These are phyloP conservation scores for Verticillium albo-atrum DNA, from an alignment of 2,329 filamentous ascomycete genomes.

Conservation along the genomic window DNA sequence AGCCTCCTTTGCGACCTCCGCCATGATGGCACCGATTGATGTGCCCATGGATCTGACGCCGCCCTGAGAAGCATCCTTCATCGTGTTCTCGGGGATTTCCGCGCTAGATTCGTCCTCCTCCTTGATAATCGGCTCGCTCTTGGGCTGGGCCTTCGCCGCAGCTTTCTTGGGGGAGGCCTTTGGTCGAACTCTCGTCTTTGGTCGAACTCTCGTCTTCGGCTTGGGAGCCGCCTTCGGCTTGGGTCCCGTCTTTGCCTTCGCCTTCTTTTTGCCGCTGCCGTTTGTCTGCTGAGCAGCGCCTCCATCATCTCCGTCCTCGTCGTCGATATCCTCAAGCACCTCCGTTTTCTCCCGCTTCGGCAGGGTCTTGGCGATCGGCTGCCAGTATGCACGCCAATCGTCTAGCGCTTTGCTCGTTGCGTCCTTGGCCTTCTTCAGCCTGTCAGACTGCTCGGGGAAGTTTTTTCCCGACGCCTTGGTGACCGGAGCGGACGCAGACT, in stretches of 20 bases:
- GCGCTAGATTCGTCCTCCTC: not conserved
- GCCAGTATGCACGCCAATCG: not conserved
- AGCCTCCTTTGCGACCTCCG: not conserved
- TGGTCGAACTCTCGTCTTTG: not conserved
- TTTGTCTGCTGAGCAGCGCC: not conserved
- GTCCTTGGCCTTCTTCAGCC: not conserved
- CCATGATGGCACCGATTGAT: not conserved
- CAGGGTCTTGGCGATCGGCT: not conserved
- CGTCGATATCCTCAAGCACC: not conserved
- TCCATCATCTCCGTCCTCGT: not conserved
- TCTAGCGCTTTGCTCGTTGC: not conserved
- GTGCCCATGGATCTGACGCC: not conserved
- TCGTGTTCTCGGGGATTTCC: not conserved
- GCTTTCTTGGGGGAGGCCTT: not conserved
- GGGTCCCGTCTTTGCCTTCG: not conserved
- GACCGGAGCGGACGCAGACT: not conserved
- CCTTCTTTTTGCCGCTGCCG: not conserved
- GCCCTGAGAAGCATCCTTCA: not conserved
- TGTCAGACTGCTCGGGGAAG: not conserved
- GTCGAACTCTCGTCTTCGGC: not conserved
- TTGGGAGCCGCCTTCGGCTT: not conserved
- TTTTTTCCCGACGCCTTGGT: not conserved
- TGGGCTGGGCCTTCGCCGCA: not conserved
- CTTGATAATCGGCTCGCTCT: not conserved
- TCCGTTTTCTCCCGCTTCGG: not conserved